Evolutionary conservation across 2,329 filamentous ascomycete species (phyloP).

Genomic region (Fusarium acutatum): DNA sequence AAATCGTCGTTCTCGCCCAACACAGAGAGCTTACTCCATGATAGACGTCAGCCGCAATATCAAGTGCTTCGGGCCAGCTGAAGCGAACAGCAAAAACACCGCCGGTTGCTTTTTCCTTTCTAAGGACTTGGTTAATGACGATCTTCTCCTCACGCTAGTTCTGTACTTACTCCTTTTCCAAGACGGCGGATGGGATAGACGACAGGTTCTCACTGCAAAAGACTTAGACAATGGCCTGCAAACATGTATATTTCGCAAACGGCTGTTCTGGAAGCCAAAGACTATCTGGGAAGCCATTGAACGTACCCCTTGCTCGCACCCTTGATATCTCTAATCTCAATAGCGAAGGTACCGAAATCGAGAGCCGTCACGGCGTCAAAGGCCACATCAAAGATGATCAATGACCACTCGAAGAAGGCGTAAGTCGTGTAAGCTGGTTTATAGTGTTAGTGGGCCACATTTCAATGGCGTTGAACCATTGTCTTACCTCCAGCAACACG

Average conservation of each 20-base stretch:
- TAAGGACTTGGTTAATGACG: constrained; percentile 49
- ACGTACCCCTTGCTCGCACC: constrained; percentile 98
- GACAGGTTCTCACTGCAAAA: constrained; percentile 58
- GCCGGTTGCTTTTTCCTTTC: constrained; percentile 78
- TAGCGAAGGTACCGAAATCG: constrained; percentile 89
- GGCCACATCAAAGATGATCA: constrained; percentile 93
- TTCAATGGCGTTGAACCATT: background rate
- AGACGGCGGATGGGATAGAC: constrained; percentile 56
- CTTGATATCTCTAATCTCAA: constrained; percentile 88
- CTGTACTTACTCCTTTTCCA: constrained; percentile 77
- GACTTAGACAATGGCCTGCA: constrained; percentile 51
- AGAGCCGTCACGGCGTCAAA: constrained; percentile 95
- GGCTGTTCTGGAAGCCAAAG: constrained; percentile 41
- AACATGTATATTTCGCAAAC: constrained; percentile 45
- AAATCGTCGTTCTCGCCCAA: background rate
- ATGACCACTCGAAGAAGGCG: constrained; percentile 96
- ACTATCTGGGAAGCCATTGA: constrained; percentile 90
- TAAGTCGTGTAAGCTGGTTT: constrained; percentile 90
- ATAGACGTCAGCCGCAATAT: constrained; percentile 88
- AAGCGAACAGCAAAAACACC: constrained; percentile 77
- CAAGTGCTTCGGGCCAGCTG: constrained; percentile 76
- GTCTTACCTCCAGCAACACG: constrained; percentile 86
- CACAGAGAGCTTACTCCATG: constrained; percentile 73
- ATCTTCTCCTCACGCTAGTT: background rate
- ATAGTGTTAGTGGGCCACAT: constrained; percentile 20